These are phyloP conservation scores for Fusarium pseudograminearum DNA, from an alignment of 2,329 filamentous ascomycete genomes.

Conservation along the genomic window DNA sequence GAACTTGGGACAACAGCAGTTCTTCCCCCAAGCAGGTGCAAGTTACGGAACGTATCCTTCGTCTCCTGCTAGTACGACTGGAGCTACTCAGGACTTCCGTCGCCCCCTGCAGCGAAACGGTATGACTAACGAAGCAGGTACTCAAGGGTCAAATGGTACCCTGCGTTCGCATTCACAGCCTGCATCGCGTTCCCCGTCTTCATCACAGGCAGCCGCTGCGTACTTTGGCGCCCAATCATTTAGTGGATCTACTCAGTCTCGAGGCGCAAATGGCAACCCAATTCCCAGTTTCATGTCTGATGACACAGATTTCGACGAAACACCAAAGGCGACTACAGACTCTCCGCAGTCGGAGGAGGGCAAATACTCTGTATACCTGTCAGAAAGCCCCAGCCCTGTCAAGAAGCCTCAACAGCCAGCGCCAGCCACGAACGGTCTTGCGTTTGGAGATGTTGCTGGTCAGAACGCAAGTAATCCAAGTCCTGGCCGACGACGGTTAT, in stretches of 20 bases:
- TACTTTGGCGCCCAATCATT: conserved; percentile 52
- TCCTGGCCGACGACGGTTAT: conserved; percentile 60
- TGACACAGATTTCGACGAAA: conserved; percentile 63
- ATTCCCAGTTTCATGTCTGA: conserved; percentile 69
- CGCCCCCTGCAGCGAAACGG: conserved; percentile 68
- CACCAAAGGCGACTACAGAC: conserved; percentile 56
- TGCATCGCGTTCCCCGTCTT: conserved; percentile 61
- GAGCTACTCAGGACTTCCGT: conserved; percentile 64
- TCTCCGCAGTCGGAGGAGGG: conserved; percentile 64
- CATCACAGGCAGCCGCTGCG: conserved; percentile 44
- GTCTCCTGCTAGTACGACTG: conserved; percentile 63
- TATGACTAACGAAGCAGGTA: conserved; percentile 61
- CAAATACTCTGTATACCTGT: conserved; percentile 46
- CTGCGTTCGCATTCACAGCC: conserved; percentile 76
- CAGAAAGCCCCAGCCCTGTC: conserved; percentile 47
- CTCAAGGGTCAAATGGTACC: conserved; percentile 64
- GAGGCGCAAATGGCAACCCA: conserved; percentile 62
- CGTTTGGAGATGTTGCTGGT: conserved; percentile 62
- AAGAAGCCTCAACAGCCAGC: conserved; percentile 45
- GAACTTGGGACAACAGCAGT: conserved; percentile 57
- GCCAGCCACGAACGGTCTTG: conserved; percentile 55
- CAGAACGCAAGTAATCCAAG: conserved; percentile 49
- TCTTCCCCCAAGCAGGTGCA: conserved; percentile 59
- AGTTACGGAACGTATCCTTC: conserved; percentile 67
- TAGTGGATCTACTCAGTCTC: conserved; percentile 53